Base-by-base conservation (phyloP, 2,329 filamentous ascomycete species). In the Aspergillus sp. region DNA sequence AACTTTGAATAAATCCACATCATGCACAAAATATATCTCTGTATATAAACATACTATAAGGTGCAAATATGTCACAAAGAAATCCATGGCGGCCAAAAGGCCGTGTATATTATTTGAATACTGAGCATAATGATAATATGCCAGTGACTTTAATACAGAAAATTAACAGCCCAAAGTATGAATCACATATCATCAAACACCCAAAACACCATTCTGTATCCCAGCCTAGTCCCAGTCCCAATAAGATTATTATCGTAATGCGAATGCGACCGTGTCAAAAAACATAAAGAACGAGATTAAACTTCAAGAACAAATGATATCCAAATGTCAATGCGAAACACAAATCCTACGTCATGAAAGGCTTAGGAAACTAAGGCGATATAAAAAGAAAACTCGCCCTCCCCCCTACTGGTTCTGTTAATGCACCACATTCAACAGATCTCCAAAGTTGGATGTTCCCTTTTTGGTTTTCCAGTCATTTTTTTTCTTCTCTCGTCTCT, bases 401-500 rank as follows among this genome's bases (percentile, higher is more conserved):
- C 2, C 19, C 19, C 19, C 19, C 19, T 19, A 19, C 19, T 47
- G 43, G 42, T 38, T 43, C 46, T 44, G 27, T 61, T 52, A 61
- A 53, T 66, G 60, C 47, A 64, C 65, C 26, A 58, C 64, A 40
- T 64, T 64, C 40, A 69, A 46, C 27, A 70, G 48, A 48, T 69
- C 66, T 7, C 64, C 62, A 39, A 69, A 55, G 12, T 54, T 54
- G 4, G 60, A 57, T 3, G 56, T 60, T 30, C 57, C 63, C 47
- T 67, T 71, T 49, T 70, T 71, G 45, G 70, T 48, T 40, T 69
- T 71, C 71, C 72, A 73, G 45, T 56, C 64, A 50, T 56, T 70
- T 58, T 71, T 72, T 58, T 73, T 75, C 54, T 71, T 72, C 43
- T 75, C 71, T 41, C 71, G 67, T 48, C 67, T 70, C 57, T 69